Evolutionary conservation across 2,329 filamentous ascomycete species (phyloP).

Genomic region (Botrytis hyacinthi): DNA sequence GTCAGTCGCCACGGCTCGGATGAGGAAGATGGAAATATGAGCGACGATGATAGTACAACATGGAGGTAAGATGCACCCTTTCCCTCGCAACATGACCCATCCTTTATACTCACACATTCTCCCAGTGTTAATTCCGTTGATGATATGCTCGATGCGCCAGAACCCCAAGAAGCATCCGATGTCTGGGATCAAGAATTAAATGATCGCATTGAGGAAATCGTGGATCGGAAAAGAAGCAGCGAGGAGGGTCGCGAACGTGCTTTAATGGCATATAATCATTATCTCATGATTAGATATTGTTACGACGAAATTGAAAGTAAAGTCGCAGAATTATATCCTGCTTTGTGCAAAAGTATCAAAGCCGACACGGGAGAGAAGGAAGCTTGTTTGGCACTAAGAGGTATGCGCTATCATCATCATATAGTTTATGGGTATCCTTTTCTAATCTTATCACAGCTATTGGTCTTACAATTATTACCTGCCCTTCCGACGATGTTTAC

Average conservation of each 20-base stretch:
- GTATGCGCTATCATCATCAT: constrained; percentile 35
- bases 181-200: constrained; percentile 56
- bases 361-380: constrained; percentile 62
- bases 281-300: constrained; percentile 61
- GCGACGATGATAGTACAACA: constrained; percentile 49
- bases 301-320: constrained; percentile 56
- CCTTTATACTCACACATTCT: neutral
- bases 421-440: neutral
- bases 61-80: constrained; percentile 46
- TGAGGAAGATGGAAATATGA: constrained; percentile 51
- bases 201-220: constrained; percentile 61
- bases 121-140: constrained; percentile 25
- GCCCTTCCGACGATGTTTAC: constrained; percentile 59
- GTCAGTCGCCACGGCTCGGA: constrained; percentile 52
- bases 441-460: constrained; percentile 47
- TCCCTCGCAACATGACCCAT: neutral
- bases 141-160: constrained; percentile 40
- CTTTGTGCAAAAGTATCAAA: constrained; percentile 63
- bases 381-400: constrained; percentile 59
- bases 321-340: constrained; percentile 55
- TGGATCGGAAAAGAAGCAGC: constrained; percentile 67
- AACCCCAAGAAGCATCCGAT: constrained; percentile 48
- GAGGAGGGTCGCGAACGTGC: constrained; percentile 61
- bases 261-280: constrained; percentile 55
- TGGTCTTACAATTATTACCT: constrained; percentile 61